Evolutionary conservation across 2,329 filamentous ascomycete species (phyloP).

Genomic region (Penicillium sp.): DNA sequence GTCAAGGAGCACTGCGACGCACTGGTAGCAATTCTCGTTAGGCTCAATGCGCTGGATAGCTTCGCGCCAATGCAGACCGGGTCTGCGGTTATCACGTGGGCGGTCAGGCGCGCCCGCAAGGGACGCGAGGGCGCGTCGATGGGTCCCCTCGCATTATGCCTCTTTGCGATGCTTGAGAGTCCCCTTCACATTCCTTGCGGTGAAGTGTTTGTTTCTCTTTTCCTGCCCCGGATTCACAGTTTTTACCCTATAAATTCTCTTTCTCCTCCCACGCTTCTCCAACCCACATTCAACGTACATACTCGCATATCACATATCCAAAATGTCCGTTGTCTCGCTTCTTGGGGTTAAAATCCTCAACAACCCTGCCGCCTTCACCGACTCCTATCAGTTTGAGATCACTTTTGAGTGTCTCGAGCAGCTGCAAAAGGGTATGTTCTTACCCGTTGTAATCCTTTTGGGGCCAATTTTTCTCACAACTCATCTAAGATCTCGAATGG

Average conservation of each 20-base stretch:
- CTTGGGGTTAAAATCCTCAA: constrained; percentile 95
- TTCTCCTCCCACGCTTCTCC: constrained; percentile 10
- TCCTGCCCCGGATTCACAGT: constrained; percentile 4
- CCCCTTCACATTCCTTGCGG: constrained; percentile 27
- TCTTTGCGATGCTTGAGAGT: constrained; percentile 18
- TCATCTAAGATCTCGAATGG: constrained; percentile 84
- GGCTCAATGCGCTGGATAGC: not conserved
- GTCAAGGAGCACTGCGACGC: not conserved
- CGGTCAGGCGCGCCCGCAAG: constrained; percentile 35
- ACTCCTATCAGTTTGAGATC: constrained; percentile 96
- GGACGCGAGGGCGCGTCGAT: constrained; percentile 34
- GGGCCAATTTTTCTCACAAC: constrained; percentile 22
- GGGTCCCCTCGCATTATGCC: constrained; percentile 24
- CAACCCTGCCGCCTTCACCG: constrained; percentile 92
- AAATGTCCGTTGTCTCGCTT: constrained; percentile 94
- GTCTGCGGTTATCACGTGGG: constrained; percentile 38
- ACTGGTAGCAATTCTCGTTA: not conserved
- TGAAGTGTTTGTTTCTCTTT: constrained; percentile 27
- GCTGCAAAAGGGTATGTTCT: constrained; percentile 77
- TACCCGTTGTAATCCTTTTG: not conserved
- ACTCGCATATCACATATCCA: constrained; percentile 36
- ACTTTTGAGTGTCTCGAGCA: constrained; percentile 97
- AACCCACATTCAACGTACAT: constrained; percentile 21
- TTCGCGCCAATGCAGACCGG: constrained; percentile 16
- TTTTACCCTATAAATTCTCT: constrained; percentile 20